Conservation (phyloP, 306 rosid genomes). For the cucumber (Cucumis sativus) region DNA sequence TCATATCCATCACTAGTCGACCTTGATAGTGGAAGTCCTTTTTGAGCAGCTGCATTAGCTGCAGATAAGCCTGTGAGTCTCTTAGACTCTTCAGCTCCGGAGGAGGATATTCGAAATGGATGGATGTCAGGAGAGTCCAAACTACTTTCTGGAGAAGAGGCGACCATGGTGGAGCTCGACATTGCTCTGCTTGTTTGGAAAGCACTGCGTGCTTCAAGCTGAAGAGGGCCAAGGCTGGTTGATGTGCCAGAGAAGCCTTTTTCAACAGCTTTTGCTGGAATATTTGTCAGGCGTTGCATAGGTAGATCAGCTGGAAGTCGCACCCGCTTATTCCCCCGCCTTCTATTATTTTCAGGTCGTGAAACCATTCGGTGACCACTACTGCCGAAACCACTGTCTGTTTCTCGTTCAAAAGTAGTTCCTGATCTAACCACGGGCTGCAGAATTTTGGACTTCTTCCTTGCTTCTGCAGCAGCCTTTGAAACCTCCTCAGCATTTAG, state of each 20-base stretch:
- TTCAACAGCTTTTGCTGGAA: slow-evolving; percentile 33
- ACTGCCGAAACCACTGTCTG: slow-evolving; percentile 53
- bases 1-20: slow-evolving; percentile 97
- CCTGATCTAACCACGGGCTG: slow-evolving; percentile 67
- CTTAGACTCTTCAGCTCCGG: slow-evolving; percentile 62
- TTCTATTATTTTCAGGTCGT: slow-evolving; percentile 52
- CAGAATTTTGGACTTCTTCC: slow-evolving; percentile 82
- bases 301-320: slow-evolving; percentile 81
- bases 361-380: slow-evolving; percentile 56
- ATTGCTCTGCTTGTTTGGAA: slow-evolving; percentile 62
- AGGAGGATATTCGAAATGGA: slow-evolving; percentile 56
- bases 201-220: slow-evolving; percentile 67
- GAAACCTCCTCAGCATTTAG: slow-evolving; percentile 87
- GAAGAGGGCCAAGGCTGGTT: slow-evolving; percentile 61
- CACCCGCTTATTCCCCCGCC: slow-evolving; percentile 58
- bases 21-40: slow-evolving; percentile 60
- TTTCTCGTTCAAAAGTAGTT: slow-evolving; percentile 35
- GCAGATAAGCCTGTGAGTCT: slow-evolving; percentile 41
- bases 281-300: slow-evolving; percentile 34
- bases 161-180: slow-evolving; percentile 54
- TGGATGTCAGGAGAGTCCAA: slow-evolving; percentile 86
- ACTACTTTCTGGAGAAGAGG: slow-evolving; percentile 95
- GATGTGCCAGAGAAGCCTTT: slow-evolving; percentile 47
- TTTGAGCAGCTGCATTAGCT: slow-evolving; percentile 24
- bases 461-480: slow-evolving; percentile 94